Evolutionary conservation across 208 protist genomes (phyloP).

Genomic region (Acanthamoeba healyi): DNA sequence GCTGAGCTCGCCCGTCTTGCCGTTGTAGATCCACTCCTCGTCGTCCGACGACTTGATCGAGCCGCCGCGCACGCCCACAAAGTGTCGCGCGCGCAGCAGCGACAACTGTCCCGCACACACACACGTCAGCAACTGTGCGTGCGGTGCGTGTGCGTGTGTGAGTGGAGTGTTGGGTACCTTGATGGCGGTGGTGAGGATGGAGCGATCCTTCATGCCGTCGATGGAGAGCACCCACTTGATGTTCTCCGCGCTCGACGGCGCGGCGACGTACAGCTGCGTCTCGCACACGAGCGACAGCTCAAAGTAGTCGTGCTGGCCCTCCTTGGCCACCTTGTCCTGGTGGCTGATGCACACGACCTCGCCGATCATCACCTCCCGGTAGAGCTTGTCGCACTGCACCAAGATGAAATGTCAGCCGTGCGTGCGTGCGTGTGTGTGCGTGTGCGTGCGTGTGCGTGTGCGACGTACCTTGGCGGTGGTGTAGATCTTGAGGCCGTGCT

Average conservation of each 20-base stretch:
- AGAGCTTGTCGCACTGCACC: background rate
- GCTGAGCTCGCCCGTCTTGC: conserved; percentile 1
- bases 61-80: background rate
- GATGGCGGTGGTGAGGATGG: background rate
- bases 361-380: background rate
- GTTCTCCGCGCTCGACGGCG: background rate
- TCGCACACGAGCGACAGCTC: background rate
- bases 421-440: background rate
- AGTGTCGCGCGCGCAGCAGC: background rate
- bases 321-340: background rate
- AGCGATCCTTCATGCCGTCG: conserved; percentile 44
- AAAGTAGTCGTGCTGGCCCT: conserved; percentile 22
- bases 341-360: background rate
- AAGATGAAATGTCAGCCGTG: background rate
- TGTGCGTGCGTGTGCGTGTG: background rate
- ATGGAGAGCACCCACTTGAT: conserved; percentile 27
- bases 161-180: conserved; percentile 8
- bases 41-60: background rate
- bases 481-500: conserved; percentile 10
- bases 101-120: background rate
- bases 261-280: background rate
- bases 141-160: too few species aligned
- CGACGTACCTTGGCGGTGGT: background rate
- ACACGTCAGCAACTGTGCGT: too few species aligned
- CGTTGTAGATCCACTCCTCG: conserved; percentile 46